Percentiles rank a stretch among this genome's conserved stretches.
Conservation (phyloP, 2,329 filamentous ascomycete genomes). For the Calycina marina region DNA sequence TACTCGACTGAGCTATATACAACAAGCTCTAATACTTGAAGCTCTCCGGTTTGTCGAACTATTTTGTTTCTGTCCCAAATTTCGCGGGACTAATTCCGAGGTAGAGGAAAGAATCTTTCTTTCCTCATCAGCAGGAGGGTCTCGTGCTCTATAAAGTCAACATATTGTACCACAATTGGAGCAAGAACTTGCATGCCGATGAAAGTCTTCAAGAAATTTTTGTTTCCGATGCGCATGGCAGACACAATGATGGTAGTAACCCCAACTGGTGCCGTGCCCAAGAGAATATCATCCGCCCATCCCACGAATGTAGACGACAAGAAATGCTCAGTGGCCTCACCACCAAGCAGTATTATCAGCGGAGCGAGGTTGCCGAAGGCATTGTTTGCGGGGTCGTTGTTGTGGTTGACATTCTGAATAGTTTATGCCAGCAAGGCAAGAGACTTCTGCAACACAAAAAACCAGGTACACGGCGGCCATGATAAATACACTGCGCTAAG, state of each 20-base stretch:
- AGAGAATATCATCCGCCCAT: conserved; percentile 1
- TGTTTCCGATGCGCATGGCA: background rate
- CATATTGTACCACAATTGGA: background rate
- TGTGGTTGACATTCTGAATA: no score
- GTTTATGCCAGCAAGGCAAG: no score
- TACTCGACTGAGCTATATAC: no score
- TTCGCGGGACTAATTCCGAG: background rate
- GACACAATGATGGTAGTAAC: conserved; percentile 1
- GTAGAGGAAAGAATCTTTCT: conserved; percentile 2
- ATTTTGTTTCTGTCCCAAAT: conserved; percentile 1
- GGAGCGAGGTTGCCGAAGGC: background rate
- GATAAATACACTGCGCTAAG: no score
- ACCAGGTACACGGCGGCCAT: no score
- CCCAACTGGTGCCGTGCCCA: conserved; percentile 1
- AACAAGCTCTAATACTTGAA: background rate
- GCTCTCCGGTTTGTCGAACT: background rate
- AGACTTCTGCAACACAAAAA: no score
- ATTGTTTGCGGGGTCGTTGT: background rate
- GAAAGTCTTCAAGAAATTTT: background rate
- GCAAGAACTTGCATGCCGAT: background rate
- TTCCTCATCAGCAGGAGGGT: conserved; percentile 1
- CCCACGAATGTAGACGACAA: conserved; percentile 1
- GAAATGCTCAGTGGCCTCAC: background rate
- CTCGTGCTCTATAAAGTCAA: background rate
- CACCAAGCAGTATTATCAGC: background rate